Conservation (phyloP, 257 asterid species). For the Solanum corneliomulleri region DNA sequence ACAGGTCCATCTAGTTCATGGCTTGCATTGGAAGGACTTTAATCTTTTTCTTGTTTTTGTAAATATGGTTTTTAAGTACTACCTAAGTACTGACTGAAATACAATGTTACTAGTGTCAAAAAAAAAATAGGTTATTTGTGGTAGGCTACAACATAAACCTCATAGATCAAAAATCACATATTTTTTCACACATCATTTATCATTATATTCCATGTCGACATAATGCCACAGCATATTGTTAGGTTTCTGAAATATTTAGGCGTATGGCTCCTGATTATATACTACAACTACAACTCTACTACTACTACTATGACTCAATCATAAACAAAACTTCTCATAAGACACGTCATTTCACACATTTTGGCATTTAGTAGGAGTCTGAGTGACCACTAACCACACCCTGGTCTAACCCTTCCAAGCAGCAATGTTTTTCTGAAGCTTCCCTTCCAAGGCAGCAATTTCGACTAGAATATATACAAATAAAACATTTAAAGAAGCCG, state of each 20-base stretch:
- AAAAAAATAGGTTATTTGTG: background rate
- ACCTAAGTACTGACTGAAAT: too few species aligned
- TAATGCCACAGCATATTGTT: background rate
- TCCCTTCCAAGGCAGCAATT: background rate
- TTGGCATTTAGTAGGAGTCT: background rate
- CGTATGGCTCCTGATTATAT: background rate
- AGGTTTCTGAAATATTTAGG: background rate
- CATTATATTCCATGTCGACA: background rate
- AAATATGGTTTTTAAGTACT: too few species aligned
- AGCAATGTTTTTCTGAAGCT: background rate
- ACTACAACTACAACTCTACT: background rate
- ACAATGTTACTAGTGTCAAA: too few species aligned
- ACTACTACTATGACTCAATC: background rate
- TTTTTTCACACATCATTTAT: background rate
- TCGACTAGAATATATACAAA: background rate
- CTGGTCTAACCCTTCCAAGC: background rate
- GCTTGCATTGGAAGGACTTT: too few species aligned
- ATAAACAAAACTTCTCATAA: background rate
- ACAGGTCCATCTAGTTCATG: too few species aligned
- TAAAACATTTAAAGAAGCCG: background rate
- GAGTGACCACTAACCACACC: background rate
- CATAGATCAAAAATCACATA: background rate
- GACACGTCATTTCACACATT: background rate
- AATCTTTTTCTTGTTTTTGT: too few species aligned
- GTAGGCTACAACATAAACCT: background rate